These are phyloP conservation scores for Aspergillus avenaceus DNA, from an alignment of 495 filamentous ascomycete species.

Conservation along the genomic window DNA sequence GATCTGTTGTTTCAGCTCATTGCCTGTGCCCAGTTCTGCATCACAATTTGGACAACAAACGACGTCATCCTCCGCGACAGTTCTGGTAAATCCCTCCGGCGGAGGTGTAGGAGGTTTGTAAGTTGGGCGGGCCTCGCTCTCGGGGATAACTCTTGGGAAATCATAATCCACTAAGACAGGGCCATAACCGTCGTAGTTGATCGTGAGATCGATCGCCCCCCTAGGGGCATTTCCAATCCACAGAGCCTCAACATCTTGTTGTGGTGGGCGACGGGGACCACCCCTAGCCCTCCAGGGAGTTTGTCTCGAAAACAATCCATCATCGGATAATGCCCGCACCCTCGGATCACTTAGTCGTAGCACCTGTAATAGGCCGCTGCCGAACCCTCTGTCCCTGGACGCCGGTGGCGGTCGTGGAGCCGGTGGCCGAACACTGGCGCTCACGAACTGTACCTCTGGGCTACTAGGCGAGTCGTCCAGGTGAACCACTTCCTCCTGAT, in stretches of 20 bases:
- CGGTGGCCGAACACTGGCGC: conserved; percentile 17
- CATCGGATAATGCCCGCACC: background rate
- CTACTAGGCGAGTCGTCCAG: conserved; percentile 26
- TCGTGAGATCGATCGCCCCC: conserved; percentile 19
- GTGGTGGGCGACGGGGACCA: conserved; percentile 4
- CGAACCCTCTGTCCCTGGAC: background rate
- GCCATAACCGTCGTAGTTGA: conserved; percentile 22
- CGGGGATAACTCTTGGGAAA: conserved; percentile 19
- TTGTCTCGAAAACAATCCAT: conserved; percentile 11
- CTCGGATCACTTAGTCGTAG: conserved; percentile 5
- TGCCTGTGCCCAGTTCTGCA: conserved; percentile 60
- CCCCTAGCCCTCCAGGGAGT: conserved; percentile 9
- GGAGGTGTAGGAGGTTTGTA: conserved; percentile 59
- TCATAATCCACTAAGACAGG: conserved; percentile 13
- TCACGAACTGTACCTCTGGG: conserved; percentile 38
- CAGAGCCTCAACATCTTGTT: conserved; percentile 16
- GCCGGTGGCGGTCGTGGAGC: conserved; percentile 4
- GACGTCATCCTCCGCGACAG: conserved; percentile 55
- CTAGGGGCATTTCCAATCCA: conserved; percentile 13
- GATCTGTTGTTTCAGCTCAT: conserved; percentile 59
- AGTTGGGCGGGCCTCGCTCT: conserved; percentile 34
- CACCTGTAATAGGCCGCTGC: conserved; percentile 6
- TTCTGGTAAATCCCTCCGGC: conserved; percentile 61
- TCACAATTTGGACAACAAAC: conserved; percentile 71
- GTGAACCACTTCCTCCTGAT: conserved; percentile 5